Evolutionary conservation across 306 rosid species (phyloP).

Genomic region (Dryas drummondii): DNA sequence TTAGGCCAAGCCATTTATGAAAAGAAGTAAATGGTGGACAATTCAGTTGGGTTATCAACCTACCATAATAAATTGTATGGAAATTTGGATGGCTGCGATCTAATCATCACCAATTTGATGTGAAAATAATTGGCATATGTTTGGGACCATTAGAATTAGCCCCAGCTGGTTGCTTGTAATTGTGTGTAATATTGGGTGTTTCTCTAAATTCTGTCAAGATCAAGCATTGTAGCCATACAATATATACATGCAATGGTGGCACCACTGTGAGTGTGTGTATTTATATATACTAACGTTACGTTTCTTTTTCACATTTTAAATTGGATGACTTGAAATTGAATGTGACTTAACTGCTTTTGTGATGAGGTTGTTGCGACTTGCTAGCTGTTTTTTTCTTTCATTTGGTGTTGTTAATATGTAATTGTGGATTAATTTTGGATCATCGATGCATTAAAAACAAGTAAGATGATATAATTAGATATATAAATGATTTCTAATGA

Average conservation of each 20-base stretch:
- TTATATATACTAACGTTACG: slow-evolving; percentile 22
- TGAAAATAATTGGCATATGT: neutral
- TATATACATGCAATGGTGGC: slow-evolving; percentile 23
- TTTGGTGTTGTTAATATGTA: neutral
- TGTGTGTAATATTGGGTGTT: slow-evolving; percentile 11
- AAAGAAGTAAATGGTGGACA: slow-evolving; percentile 61
- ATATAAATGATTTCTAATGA: no score
- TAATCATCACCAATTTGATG: slow-evolving; percentile 11
- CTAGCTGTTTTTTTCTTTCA: neutral
- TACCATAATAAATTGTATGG: slow-evolving; percentile 71
- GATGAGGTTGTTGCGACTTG: slow-evolving; percentile 37
- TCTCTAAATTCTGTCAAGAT: slow-evolving; percentile 22
- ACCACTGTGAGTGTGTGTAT: neutral
- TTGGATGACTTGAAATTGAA: slow-evolving; percentile 30
- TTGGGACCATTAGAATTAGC: slow-evolving; percentile 33
- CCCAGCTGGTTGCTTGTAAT: neutral
- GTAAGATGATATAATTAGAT: neutral
- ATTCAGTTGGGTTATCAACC: slow-evolving; percentile 67
- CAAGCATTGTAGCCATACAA: slow-evolving; percentile 12
- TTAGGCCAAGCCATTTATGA: slow-evolving; percentile 74
- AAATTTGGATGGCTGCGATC: slow-evolving; percentile 42
- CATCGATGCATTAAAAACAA: neutral
- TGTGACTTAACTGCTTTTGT: slow-evolving; percentile 27
- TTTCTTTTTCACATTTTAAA: slow-evolving; percentile 42
- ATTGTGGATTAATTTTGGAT: slow-evolving; percentile 4